phyloP scores from a whole-genome alignment of 2,329 filamentous ascomycete genomes.

The Endocalyx cinctus region DNA sequence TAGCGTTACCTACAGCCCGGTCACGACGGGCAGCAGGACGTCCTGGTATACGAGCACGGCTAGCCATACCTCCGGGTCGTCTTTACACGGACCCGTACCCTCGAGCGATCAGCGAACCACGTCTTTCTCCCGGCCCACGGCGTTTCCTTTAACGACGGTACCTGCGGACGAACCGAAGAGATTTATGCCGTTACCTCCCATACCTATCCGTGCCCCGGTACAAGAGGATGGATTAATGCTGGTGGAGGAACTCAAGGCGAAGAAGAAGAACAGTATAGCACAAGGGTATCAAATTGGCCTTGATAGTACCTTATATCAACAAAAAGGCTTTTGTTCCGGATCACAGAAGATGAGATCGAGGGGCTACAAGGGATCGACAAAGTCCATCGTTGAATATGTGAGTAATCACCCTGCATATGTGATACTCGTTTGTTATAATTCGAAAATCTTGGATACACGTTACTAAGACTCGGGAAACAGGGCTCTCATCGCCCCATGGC shows the following conservation, averaged over 20 bases:
- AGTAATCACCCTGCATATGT: slow-evolving; percentile 2
- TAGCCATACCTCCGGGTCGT: slow-evolving; percentile 13
- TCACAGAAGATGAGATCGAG: slow-evolving; percentile 31
- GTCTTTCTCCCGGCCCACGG: slow-evolving; percentile 9
- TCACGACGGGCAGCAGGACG: slow-evolving; percentile 9
- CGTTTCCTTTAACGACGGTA: too few relatives aligned
- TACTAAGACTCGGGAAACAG: slow-evolving; percentile 7
- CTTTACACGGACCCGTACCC: slow-evolving; percentile 8
- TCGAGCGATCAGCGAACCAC: slow-evolving; percentile 18
- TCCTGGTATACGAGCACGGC: slow-evolving; percentile 17
- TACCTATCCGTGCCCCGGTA: slow-evolving; percentile 3
- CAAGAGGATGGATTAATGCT: slow-evolving; percentile 19
- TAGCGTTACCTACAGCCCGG: slow-evolving; percentile 8
- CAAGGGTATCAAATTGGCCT: slow-evolving; percentile 26
- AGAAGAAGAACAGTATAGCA: slow-evolving; percentile 4
- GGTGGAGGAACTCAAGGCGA: slow-evolving; percentile 12
- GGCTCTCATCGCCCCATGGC: slow-evolving; percentile 13
- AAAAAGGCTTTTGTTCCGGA: slow-evolving; percentile 35
- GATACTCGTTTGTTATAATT: not conserved
- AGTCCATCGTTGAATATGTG: slow-evolving; percentile 20
- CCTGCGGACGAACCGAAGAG: too few relatives aligned
- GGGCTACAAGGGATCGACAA: slow-evolving; percentile 32
- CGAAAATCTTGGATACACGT: not conserved
- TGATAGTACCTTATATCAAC: slow-evolving; percentile 30
- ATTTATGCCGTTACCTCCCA: too few relatives aligned